Percentiles rank a stretch among this genome's conserved stretches.
Conservation (phyloP, 768 basidiomycete genomes). For the Gymnopilus junonius region DNA sequence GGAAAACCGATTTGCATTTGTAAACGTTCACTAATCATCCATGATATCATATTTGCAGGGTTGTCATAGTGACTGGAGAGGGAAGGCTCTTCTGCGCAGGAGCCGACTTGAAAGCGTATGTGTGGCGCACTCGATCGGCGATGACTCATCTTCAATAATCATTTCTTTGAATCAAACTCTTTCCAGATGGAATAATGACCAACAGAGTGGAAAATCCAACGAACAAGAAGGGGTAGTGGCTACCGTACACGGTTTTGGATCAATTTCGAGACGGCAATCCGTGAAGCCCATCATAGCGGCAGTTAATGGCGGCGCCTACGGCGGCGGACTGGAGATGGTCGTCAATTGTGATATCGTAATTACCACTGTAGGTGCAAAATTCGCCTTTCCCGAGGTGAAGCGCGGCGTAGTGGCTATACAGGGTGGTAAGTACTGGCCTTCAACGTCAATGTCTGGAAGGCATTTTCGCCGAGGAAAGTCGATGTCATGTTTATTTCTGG, state of each 20-base stretch:
- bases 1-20: conserved; percentile 5
- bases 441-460: neutral
- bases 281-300: conserved; percentile 82
- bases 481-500: neutral
- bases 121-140: conserved; percentile 15
- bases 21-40: conserved; percentile 1
- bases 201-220: conserved; percentile 44
- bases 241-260: conserved; percentile 67
- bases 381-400: conserved; percentile 80
- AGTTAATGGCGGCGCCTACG: conserved; percentile 74
- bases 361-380: conserved; percentile 66
- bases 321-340: conserved; percentile 69
- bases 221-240: conserved; percentile 47
- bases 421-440: conserved; percentile 54
- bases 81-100: conserved; percentile 81
- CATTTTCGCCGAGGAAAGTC: conserved; percentile 1
- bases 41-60: conserved; percentile 48
- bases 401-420: conserved; percentile 75
- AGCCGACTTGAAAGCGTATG: conserved; percentile 76
- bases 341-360: conserved; percentile 82
- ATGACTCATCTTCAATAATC: neutral
- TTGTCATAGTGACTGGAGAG: conserved; percentile 72
- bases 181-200: conserved; percentile 62
- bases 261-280: conserved; percentile 69
- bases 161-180: neutral